Evolutionary conservation across 2,329 filamentous ascomycete species (phyloP).

Genomic region (Beauveria bassiana): DNA sequence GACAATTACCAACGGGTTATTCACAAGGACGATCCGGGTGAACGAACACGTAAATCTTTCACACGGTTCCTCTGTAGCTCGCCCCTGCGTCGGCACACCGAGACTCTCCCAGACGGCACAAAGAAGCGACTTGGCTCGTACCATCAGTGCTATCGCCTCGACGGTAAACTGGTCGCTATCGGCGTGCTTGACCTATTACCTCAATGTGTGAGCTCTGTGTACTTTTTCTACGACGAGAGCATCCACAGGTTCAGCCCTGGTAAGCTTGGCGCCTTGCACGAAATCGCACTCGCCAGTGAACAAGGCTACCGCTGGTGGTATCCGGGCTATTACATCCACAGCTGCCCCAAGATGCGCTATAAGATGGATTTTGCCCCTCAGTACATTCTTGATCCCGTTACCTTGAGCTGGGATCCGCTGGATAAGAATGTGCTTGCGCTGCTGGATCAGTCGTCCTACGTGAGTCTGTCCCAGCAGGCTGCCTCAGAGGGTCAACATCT

Average conservation of each 20-base stretch:
- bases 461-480: slow-evolving; percentile 35
- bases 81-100: slow-evolving; percentile 45
- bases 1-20: slow-evolving; percentile 68
- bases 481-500: not conserved
- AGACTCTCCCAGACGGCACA: slow-evolving; percentile 39
- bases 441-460: slow-evolving; percentile 49
- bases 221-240: slow-evolving; percentile 74
- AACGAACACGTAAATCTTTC: slow-evolving; percentile 57
- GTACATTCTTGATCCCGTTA: slow-evolving; percentile 63
- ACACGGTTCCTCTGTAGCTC: slow-evolving; percentile 67
- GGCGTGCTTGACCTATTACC: slow-evolving; percentile 72
- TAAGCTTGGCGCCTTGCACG: slow-evolving; percentile 66
- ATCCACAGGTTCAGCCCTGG: slow-evolving; percentile 63
- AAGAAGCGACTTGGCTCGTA: slow-evolving; percentile 60
- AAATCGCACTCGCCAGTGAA: slow-evolving; percentile 64
- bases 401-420: slow-evolving; percentile 53
- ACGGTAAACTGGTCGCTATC: slow-evolving; percentile 67
- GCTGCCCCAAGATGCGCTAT: slow-evolving; percentile 75
- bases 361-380: slow-evolving; percentile 74
- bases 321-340: slow-evolving; percentile 74
- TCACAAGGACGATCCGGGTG: slow-evolving; percentile 55
- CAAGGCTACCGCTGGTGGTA: slow-evolving; percentile 70
- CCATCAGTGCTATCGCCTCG: slow-evolving; percentile 74
- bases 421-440: slow-evolving; percentile 41
- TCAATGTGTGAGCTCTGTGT: slow-evolving; percentile 70